These are phyloP conservation scores for Pseudoscleropodium purum DNA, from an alignment of 225 moss, liverwort and hornwort species.

Conservation along the genomic window DNA sequence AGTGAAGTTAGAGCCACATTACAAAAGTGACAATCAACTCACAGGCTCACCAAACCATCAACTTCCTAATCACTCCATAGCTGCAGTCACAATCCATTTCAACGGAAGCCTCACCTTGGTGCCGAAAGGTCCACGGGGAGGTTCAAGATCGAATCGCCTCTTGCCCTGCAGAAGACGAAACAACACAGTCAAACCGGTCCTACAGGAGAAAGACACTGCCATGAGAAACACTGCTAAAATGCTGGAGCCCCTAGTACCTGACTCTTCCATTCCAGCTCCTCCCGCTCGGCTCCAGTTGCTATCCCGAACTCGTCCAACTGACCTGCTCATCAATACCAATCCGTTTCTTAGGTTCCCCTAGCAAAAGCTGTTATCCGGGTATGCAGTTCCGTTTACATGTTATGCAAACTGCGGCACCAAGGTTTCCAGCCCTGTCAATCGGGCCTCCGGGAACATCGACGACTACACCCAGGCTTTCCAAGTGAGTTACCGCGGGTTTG, in stretches of 20 bases:
- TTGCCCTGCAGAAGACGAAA: conserved; percentile 29
- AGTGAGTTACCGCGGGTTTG: not conserved
- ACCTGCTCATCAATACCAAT: conserved; percentile 15
- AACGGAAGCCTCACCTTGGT: conserved; percentile 34
- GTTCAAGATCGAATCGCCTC: conserved; percentile 52
- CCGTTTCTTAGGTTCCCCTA: not conserved
- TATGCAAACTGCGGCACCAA: not conserved
- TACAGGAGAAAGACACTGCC: not conserved
- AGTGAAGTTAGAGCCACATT: not conserved
- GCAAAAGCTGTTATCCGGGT: not conserved
- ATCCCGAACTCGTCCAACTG: conserved; percentile 50
- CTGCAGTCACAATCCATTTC: not conserved
- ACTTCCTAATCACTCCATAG: not conserved
- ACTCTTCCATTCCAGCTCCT: conserved; percentile 55
- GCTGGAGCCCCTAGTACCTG: not conserved
- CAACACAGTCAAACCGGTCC: not conserved
- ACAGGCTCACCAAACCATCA: not conserved
- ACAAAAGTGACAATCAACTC: not conserved
- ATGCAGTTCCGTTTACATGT: not conserved
- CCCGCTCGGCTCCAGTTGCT: conserved; percentile 58
- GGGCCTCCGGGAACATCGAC: not conserved
- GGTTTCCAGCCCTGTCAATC: not conserved
- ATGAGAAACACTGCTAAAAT: not conserved
- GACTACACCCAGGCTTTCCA: not conserved
- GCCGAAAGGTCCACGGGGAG: conserved; percentile 58